phyloP scores from a whole-genome alignment of 805 yeast species.

The Saitoella complicata region DNA sequence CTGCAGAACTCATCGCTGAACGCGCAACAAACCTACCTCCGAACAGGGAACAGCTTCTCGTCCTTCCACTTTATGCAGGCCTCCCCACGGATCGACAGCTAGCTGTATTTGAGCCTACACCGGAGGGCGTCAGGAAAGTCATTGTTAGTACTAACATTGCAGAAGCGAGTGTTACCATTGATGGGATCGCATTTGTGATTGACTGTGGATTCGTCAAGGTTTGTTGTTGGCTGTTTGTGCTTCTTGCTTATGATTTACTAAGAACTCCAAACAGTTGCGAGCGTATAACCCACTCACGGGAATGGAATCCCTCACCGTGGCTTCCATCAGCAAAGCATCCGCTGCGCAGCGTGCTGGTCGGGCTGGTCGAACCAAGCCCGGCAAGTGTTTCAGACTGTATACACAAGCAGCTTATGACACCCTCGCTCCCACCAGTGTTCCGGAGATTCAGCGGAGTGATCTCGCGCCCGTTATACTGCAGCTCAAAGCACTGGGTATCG shows the following conservation, averaged over 20 bases:
- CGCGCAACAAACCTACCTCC: constrained; percentile 35
- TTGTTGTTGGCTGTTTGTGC: constrained; percentile 32
- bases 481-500: constrained; percentile 47
- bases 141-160: constrained; percentile 79
- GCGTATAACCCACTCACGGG: constrained; percentile 61
- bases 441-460: constrained; percentile 70
- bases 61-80: constrained; percentile 62
- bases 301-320: constrained; percentile 51
- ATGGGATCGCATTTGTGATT: constrained; percentile 59
- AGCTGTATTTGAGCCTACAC: constrained; percentile 39
- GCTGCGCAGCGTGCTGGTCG: constrained; percentile 70
- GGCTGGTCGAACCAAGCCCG: constrained; percentile 71
- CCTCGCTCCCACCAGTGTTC: constrained; percentile 17
- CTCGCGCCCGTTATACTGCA: constrained; percentile 49
- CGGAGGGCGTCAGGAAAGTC: constrained; percentile 40
- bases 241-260: constrained; percentile 1
- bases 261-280: constrained; percentile 26
- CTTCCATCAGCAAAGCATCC: constrained; percentile 63
- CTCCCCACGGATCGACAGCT: constrained; percentile 55
- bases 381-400: constrained; percentile 50
- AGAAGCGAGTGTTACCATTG: constrained; percentile 74
- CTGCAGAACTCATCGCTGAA: constrained; percentile 31
- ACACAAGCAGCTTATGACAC: constrained; percentile 21
- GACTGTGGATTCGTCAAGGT: constrained; percentile 60
- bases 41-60: constrained; percentile 35